Percentiles rank a stretch among this genome's conserved stretches.
Evolutionary conservation across 257 asterid genomes (phyloP).

Genomic region (Solanum gracilifrons): DNA sequence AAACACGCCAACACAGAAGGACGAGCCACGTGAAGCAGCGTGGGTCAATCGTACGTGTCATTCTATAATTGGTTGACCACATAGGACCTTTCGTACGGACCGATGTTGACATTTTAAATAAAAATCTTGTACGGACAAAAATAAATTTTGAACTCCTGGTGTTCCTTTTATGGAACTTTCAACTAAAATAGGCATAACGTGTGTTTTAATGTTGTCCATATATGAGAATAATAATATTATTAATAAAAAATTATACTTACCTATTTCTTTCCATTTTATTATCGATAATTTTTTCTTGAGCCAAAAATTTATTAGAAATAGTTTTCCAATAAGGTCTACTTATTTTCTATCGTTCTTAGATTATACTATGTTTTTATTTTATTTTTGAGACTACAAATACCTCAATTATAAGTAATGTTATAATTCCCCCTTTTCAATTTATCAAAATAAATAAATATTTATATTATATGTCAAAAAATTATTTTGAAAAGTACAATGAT

Average conservation of each 20-base stretch:
- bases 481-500: not conserved
- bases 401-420: too few relatives aligned
- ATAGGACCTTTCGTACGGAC: constrained; percentile 1
- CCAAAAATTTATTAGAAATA: too few relatives aligned
- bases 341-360: too few relatives aligned
- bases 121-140: constrained; percentile 4
- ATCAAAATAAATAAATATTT: not conserved
- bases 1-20: not conserved
- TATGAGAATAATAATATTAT: not conserved
- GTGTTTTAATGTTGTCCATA: not conserved
- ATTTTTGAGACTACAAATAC: not conserved
- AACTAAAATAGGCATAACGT: not conserved
- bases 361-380: too few relatives aligned
- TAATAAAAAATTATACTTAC: too few relatives aligned
- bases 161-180: not conserved
- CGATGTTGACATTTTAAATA: not conserved
- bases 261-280: too few relatives aligned
- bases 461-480: not conserved
- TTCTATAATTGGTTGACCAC: fast-evolving
- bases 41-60: not conserved
- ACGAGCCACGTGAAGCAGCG: constrained; percentile 2
- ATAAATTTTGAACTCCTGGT: not conserved
- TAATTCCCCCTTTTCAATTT: too few relatives aligned
- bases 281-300: too few relatives aligned
- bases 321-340: too few relatives aligned